Evolutionary conservation across 768 basidiomycete genomes (phyloP).

Genomic region (Serendipita indica): DNA sequence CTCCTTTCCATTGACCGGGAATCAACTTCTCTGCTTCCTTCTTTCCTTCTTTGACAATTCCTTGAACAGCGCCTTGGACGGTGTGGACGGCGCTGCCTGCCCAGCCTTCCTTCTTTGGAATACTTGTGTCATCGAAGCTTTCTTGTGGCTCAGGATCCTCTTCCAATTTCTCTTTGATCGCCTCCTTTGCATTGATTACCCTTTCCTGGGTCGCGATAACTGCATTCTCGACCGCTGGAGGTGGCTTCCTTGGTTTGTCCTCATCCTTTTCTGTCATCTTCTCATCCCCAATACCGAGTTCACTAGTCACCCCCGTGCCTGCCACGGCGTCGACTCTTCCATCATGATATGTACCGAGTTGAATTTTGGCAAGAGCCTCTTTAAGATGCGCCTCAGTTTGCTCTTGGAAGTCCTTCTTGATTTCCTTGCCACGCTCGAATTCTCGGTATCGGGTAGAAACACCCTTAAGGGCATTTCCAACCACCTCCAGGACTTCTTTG

Average conservation of each 20-base stretch:
- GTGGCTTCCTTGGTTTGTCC: constrained; percentile 11
- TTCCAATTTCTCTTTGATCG: constrained; percentile 15
- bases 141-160: constrained; percentile 13
- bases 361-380: constrained; percentile 28
- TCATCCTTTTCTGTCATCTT: constrained; percentile 27
- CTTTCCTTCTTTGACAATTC: constrained; percentile 10
- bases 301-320: constrained; percentile 75
- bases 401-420: constrained; percentile 26
- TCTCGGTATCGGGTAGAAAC: constrained; percentile 38
- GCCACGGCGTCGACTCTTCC: constrained; percentile 71
- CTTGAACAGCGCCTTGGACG: constrained; percentile 1
- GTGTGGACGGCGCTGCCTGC: not conserved
- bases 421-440: constrained; percentile 27
- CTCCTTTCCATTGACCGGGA: constrained; percentile 20
- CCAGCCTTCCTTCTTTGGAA: not conserved
- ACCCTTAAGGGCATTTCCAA: constrained; percentile 51
- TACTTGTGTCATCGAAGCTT: constrained; percentile 17
- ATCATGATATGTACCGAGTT: constrained; percentile 67
- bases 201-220: constrained; percentile 16
- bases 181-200: constrained; percentile 8
- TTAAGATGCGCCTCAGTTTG: constrained; percentile 26
- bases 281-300: constrained; percentile 76
- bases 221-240: not conserved
- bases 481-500: constrained; percentile 69
- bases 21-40: constrained; percentile 10